A percentile compares a stretch with the other conserved stretches of the same genome.
phyloP scores from a whole-genome alignment of 768 basidiomycete species.

The Phanerochaete sordida region DNA sequence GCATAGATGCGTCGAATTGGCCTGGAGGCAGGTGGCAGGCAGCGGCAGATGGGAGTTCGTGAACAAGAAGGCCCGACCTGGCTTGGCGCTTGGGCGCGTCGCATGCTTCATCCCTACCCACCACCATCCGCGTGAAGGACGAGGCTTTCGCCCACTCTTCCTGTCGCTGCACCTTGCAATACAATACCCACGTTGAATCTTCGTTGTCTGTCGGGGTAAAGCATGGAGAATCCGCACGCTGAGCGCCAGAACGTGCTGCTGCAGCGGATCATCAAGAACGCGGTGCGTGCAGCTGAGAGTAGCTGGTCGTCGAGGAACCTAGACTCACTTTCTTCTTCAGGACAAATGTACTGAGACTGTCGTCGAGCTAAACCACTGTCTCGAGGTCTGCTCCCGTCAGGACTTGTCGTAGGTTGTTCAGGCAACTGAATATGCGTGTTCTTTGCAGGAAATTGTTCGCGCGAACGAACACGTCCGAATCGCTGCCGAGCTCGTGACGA shows the following conservation, averaged over 20 bases:
- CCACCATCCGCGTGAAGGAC: no score
- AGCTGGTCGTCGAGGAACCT: no score
- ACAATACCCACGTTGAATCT: no score
- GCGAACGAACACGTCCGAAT: slow-evolving; percentile 76
- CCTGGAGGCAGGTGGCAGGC: background rate
- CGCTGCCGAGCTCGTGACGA: slow-evolving; percentile 79
- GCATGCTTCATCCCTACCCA: background rate
- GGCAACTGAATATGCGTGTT: background rate
- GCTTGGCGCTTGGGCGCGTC: background rate
- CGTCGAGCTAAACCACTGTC: slow-evolving; percentile 81
- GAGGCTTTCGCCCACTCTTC: no score
- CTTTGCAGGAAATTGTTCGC: slow-evolving; percentile 65
- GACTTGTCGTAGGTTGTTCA: no score
- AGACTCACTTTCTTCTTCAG: no score
- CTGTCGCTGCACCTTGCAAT: no score
- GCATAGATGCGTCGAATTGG: background rate
- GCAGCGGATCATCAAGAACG: slow-evolving; percentile 87
- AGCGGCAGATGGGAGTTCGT: background rate
- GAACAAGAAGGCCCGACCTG: background rate
- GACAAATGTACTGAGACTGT: slow-evolving; percentile 93
- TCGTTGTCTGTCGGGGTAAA: no score
- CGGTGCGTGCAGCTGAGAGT: no score
- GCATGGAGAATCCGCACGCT: slow-evolving; percentile 95
- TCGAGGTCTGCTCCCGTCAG: slow-evolving; percentile 70
- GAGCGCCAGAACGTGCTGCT: slow-evolving; percentile 89